Base-by-base conservation (phyloP, 208 protist species). In the Leishmania gerbilli region DNA sequence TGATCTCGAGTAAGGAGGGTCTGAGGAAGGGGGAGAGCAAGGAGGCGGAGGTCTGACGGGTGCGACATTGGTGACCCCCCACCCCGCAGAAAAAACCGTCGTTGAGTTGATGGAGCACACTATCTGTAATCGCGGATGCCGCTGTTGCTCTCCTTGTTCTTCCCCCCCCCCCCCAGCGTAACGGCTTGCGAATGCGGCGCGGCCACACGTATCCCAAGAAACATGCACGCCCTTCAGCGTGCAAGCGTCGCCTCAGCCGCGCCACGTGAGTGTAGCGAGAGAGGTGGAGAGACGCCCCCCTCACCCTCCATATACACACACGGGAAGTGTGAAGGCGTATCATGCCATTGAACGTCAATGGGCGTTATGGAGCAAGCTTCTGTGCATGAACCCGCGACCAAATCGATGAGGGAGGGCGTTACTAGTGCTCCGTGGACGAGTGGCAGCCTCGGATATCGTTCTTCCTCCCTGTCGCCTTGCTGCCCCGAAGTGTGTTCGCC, bases 1-100 rank as follows among this genome's bases (percentile, higher is more conserved):
- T 67, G 90, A 96, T 74, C 88, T 96, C n/a, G 92, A 89, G 62
- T 91, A 95, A 27, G 21, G 27, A 55, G 45, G 9, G 47, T 15
- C 27, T 19, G 47, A 3, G 42, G 42, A 51, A 8, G 13, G 45
- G 3, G 27, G 3, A 3, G 24, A 34, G 9, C 0, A 45, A 49
- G 21, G 42, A 13, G 27, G 45, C 8, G 11, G 9, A 27, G 6
- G 45, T 9, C 8, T 9, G 11, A 49, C 24, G 11, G 27, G 24
- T 31, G 21, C 37, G 8, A 31, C 45, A 7, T n/a, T 34, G 9
- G 11, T 34, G 24, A 4, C 24, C 40, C 19, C 2, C 37, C 67
- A 11, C 34, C 4, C 0, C 42, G 5, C 13, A 42, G 0, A 45
- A 45, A 4, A 15, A 40, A 55, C 6, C 19, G 69, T 53, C 51